Base-by-base conservation (phyloP, 1,284 basidiomycete species). In the Leccinum proliferum region DNA sequence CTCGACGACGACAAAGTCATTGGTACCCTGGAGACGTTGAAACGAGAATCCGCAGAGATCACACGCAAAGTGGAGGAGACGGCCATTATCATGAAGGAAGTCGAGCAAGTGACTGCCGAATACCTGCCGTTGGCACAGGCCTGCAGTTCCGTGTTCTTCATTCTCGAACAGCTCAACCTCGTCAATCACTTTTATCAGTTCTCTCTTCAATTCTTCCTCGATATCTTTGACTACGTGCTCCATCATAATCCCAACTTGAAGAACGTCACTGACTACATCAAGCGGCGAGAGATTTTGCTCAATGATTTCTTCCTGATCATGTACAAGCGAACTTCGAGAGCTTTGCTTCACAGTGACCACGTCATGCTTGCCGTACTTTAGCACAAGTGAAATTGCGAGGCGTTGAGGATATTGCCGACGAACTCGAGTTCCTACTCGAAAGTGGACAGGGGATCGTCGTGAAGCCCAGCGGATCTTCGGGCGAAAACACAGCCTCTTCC, bases 1-100 rank as follows among this genome's bases (percentile, higher is more conserved):
- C 83, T 99, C 46, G 97, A 99, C 68, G 96, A 99, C 73, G 97
- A 99, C 82, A 98, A 98, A 75, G 96, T 99, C 67, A 98, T 99
- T 68, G 88, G 94, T 67, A 99, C 96, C 1, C 80, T 99, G 64
- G 98, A 99, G 77, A 96, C 93, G 6, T 81, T 99, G 72, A 99
- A 99, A 78, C 87, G 89, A 62, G 97, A 99, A 78, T 98, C 97
- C 3, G 96, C 93, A 18, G 97, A 98, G 69, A 94, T 99, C 67
- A 95, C 94, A 0, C 83, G 83, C 67, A 99, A 99, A 75, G 96
- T 98, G n/a, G 93, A 96, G 73, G 95, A 98, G 76, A 98, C 96
- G 0, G 96, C 98, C 69, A 78, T 92, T 46, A 88, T 98, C 67
- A 98, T 99, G 93, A 88, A 84, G 68, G 95, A 98, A 73, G 95